These are phyloP conservation scores for Baudoinia panamericana DNA, from an alignment of 495 filamentous ascomycete species.

Conservation along the genomic window DNA sequence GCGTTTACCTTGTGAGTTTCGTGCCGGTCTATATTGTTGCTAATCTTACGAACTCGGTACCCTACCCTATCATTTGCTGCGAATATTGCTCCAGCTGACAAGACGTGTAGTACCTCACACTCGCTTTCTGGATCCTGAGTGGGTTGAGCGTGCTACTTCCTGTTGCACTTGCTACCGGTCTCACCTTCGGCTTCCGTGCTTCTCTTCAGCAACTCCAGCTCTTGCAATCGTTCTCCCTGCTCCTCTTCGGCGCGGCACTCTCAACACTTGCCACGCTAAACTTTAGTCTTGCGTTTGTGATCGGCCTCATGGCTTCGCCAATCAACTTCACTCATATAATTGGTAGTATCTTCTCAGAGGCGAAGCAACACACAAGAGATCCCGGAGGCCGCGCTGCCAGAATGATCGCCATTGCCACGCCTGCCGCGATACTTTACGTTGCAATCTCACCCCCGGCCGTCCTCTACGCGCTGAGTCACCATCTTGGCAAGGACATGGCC, in stretches of 20 bases:
- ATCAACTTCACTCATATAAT: slow-evolving; percentile 46
- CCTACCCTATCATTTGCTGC: too few relatives aligned
- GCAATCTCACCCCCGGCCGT: slow-evolving; percentile 53
- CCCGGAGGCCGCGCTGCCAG: background rate
- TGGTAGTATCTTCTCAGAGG: background rate
- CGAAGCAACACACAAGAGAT: background rate
- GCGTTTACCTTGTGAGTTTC: slow-evolving; percentile 62
- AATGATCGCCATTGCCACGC: background rate
- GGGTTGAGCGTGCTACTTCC: slow-evolving; percentile 48
- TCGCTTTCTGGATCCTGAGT: slow-evolving; percentile 45
- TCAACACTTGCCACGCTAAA: slow-evolving; percentile 90
- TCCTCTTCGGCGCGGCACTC: slow-evolving; percentile 81
- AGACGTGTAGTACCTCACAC: slow-evolving; percentile 47
- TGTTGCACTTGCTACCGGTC: slow-evolving; percentile 38
- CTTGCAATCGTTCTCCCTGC: slow-evolving; percentile 80
- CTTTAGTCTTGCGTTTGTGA: slow-evolving; percentile 78
- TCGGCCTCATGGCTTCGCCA: slow-evolving; percentile 66
- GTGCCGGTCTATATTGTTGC: slow-evolving; percentile 83
- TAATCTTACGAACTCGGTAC: slow-evolving; percentile 51
- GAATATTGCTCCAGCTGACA: too few relatives aligned
- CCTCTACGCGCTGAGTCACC: slow-evolving; percentile 36
- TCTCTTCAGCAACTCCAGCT: slow-evolving; percentile 58
- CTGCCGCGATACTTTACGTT: slow-evolving; percentile 26
- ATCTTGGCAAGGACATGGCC: slow-evolving; percentile 33
- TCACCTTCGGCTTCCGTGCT: slow-evolving; percentile 38